Evolutionary conservation across 495 filamentous ascomycete genomes (phyloP).

Genomic region (Xylaria sp.): DNA sequence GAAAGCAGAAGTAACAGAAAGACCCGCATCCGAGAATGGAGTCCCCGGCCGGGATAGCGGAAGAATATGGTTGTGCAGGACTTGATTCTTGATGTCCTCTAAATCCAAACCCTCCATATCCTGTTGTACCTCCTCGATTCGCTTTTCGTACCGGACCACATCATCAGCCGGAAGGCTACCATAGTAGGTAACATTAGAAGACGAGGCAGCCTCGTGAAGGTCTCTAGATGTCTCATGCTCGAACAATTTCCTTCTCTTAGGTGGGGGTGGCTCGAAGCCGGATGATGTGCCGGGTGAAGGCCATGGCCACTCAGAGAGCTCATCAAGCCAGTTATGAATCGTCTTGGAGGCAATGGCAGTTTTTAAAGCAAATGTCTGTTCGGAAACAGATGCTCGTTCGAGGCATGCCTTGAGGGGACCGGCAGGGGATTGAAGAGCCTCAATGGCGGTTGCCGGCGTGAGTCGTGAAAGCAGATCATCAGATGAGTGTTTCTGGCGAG

Average conservation of each 20-base stretch:
- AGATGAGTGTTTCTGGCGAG: slow-evolving; percentile 41
- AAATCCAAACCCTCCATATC: slow-evolving; percentile 82
- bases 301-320: slow-evolving; percentile 81
- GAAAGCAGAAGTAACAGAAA: slow-evolving; percentile 52
- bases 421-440: slow-evolving; percentile 57
- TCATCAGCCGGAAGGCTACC: slow-evolving; percentile 70
- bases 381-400: slow-evolving; percentile 67
- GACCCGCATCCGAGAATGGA: slow-evolving; percentile 55
- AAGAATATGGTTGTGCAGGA: slow-evolving; percentile 78
- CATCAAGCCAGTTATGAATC: slow-evolving; percentile 77
- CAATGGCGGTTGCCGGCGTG: slow-evolving; percentile 49
- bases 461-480: slow-evolving; percentile 56
- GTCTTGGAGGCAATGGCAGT: slow-evolving; percentile 77
- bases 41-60: slow-evolving; percentile 59
- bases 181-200: slow-evolving; percentile 59
- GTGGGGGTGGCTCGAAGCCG: slow-evolving; percentile 62
- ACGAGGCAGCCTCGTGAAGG: slow-evolving; percentile 18
- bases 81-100: slow-evolving; percentile 88
- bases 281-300: slow-evolving; percentile 56
- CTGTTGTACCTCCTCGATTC: slow-evolving; percentile 78
- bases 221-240: slow-evolving; percentile 25
- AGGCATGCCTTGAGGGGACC: slow-evolving; percentile 67
- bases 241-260: slow-evolving; percentile 47
- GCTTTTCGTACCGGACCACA: slow-evolving; percentile 70
- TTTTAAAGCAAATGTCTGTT: slow-evolving; percentile 74